These are phyloP conservation scores for Penicillium arizonense DNA, from an alignment of 495 filamentous ascomycete genomes.

Conservation along the genomic window DNA sequence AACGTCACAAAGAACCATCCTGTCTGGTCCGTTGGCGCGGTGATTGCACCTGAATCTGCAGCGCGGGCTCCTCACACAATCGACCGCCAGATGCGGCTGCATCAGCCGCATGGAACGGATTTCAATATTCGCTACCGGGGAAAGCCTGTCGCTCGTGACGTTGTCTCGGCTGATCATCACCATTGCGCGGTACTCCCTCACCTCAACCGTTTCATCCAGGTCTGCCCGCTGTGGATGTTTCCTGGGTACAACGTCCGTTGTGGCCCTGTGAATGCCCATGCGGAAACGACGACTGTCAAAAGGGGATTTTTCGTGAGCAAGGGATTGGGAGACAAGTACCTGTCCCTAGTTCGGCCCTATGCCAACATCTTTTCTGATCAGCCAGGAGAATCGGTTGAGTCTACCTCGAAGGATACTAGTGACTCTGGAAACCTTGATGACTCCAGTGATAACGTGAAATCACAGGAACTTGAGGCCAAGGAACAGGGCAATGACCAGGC, in stretches of 20 bases:
- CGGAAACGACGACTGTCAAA: not conserved
- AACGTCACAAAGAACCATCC: not conserved
- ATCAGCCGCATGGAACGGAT: constrained; percentile 2
- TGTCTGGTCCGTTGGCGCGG: constrained; percentile 15
- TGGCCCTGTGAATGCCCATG: not conserved
- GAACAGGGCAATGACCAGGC: too few species aligned
- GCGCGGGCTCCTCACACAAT: not conserved
- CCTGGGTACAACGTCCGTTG: constrained; percentile 11
- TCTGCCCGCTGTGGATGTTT: constrained; percentile 6
- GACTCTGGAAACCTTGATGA: too few species aligned
- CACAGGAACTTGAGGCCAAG: too few species aligned
- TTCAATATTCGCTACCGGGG: not conserved
- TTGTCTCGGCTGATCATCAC: constrained; percentile 9
- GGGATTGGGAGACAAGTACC: too few species aligned
- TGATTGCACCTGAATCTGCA: constrained; percentile 17
- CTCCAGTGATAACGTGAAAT: too few species aligned
- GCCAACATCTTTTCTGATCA: too few species aligned
- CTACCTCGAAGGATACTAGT: too few species aligned
- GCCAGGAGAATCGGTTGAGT: too few species aligned
- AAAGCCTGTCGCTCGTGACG: not conserved
- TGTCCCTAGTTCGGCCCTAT: too few species aligned
- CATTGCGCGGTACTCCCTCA: constrained; percentile 4
- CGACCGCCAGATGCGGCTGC: constrained; percentile 10
- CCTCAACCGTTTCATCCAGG: not conserved
- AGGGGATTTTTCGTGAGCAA: not conserved